These are phyloP conservation scores for Monascus purpureus DNA, from an alignment of 495 filamentous ascomycete species.

Conservation along the genomic window DNA sequence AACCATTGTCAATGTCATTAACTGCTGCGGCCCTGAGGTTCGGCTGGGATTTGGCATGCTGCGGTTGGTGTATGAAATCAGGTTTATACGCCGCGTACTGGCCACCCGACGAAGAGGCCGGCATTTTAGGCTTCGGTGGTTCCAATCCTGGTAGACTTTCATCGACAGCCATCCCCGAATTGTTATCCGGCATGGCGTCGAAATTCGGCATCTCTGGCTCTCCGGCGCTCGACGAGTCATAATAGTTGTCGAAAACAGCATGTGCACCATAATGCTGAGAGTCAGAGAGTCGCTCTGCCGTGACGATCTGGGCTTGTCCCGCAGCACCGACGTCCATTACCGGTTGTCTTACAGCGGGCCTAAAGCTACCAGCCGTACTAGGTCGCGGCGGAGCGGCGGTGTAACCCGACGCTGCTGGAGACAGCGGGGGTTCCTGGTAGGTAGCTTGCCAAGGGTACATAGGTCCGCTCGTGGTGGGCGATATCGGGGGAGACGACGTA, in stretches of 20 bases:
- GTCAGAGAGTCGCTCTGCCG: constrained; percentile 1
- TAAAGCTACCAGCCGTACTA: constrained; percentile 14
- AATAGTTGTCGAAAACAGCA: constrained; percentile 29
- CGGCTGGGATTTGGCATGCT: constrained; percentile 52
- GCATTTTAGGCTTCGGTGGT: constrained; percentile 13
- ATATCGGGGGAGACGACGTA: constrained; percentile 4
- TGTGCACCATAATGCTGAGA: constrained; percentile 11
- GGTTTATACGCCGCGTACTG: constrained; percentile 24
- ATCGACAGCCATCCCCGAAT: constrained; percentile 28
- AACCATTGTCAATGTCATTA: constrained; percentile 37
- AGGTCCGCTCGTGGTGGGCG: constrained; percentile 6
- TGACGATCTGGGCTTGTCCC: constrained; percentile 1
- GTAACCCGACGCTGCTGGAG: not conserved
- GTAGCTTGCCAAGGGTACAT: constrained; percentile 22
- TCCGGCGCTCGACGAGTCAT: constrained; percentile 17
- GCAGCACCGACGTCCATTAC: constrained; percentile 8
- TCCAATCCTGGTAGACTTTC: constrained; percentile 36
- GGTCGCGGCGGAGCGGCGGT: constrained; percentile 11
- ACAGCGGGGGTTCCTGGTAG: constrained; percentile 14
- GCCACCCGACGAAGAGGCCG: constrained; percentile 9
- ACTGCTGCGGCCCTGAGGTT: constrained; percentile 40
- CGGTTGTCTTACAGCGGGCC: constrained; percentile 5
- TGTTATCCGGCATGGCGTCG: constrained; percentile 41
- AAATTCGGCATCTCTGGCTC: constrained; percentile 60
- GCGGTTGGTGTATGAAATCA: constrained; percentile 18